phyloP scores from a whole-genome alignment of 2,329 filamentous ascomycete genomes.

The Colletotrichum sp. region DNA sequence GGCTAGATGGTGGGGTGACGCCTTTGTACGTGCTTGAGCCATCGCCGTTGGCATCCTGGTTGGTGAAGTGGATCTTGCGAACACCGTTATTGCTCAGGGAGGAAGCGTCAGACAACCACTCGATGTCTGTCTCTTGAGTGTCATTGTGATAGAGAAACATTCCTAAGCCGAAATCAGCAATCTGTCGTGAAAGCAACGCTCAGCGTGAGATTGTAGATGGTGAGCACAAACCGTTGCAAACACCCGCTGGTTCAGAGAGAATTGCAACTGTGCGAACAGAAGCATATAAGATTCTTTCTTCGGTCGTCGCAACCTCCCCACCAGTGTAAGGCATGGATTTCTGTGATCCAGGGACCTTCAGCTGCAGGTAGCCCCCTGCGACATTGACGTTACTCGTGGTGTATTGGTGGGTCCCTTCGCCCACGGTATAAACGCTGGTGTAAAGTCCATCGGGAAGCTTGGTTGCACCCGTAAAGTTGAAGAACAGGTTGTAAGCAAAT shows the following conservation, averaged over 20 bases:
- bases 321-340: slow-evolving; percentile 13
- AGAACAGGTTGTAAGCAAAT: neutral
- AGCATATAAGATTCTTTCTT: neutral
- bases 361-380: slow-evolving; percentile 29
- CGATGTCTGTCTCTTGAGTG: slow-evolving; percentile 32
- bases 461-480: neutral
- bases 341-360: slow-evolving; percentile 28
- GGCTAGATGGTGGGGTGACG: slow-evolving; percentile 21
- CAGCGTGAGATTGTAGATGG: rapidly evolving
- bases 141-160: slow-evolving; percentile 33
- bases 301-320: neutral
- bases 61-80: slow-evolving; percentile 30
- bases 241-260: slow-evolving; percentile 28
- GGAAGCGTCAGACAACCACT: slow-evolving; percentile 32
- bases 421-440: neutral
- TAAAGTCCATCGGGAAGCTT: neutral
- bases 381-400: slow-evolving; percentile 22
- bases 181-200: neutral
- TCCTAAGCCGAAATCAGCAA: slow-evolving; percentile 15
- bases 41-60: slow-evolving; percentile 29
- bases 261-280: slow-evolving; percentile 33
- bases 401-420: neutral
- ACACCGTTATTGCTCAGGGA: slow-evolving; percentile 28
- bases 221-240: slow-evolving; percentile 29
- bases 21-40: slow-evolving; percentile 14